Evolutionary conservation across 2,329 filamentous ascomycete species (phyloP), one percentile per base, ranked within the genome.

Genomic region (Aspergillus vadensis): DNA sequence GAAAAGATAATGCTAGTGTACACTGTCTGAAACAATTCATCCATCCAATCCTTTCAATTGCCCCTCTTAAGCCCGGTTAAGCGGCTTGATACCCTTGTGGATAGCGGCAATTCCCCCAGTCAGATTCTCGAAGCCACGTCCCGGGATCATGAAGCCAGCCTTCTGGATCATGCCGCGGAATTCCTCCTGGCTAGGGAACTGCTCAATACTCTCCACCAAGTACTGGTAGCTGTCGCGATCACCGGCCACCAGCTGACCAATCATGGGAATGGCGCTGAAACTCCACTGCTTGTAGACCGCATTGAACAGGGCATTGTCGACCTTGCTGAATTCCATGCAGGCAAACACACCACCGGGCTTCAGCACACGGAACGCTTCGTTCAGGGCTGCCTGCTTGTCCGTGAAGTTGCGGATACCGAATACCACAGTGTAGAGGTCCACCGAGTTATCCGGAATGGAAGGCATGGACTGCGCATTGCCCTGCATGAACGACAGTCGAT

Each of bases 401-500:
- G 91, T 95, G 79, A 99, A 99, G 79, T 99, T 99, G 55, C 95
- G 86, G 74, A 99, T 98, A 32, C 95, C 95, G 72, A 99, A 99
- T 0, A 94, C 92, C 3, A 99, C 95, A 0, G 95, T 99, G 81
- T 99, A 99, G 5, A 99, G 83, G 75, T 99, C 95, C 58, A 98
- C 83, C n/a, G 85, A 90, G 72, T 84, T 83, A 69, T 86, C 82
- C 2, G 88, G 83, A 58, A 97, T 85, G 17, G 78, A 77, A 2
- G 80, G 69, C 30, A 98, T 85, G 53, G 86, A 80, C 72, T 97
- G 91, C 8, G 95, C 95, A 74, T 99, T 97, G 63, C 92, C 94
- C 70, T 96, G 89, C 67, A 97, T 83, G 78, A 97, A 99, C 58
- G 78, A 75, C n/a, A 89, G 73, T 3, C 86, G 77, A 9, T 79